Evolutionary conservation across 129 eudicot species (phyloP).

Genomic region (Flaveria robusta): DNA sequence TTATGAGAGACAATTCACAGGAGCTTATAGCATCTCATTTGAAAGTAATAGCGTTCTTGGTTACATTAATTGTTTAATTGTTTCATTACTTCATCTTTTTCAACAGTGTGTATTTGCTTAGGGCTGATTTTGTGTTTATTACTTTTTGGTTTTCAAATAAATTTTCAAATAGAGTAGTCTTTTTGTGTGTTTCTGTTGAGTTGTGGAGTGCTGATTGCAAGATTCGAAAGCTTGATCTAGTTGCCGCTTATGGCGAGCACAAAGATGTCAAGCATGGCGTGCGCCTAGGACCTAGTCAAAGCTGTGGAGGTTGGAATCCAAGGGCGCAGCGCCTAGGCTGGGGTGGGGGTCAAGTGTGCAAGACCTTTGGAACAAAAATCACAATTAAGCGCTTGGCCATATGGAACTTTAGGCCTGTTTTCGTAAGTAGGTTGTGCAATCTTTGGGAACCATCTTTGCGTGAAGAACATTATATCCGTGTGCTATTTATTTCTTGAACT

Average conservation of each 20-base stretch:
- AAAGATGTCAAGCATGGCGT: neutral
- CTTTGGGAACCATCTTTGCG: neutral
- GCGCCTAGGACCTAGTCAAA: neutral
- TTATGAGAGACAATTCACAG: too few relatives aligned
- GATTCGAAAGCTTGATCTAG: neutral
- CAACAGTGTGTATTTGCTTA: too few relatives aligned
- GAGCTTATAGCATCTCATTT: too few relatives aligned
- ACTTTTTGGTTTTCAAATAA: conserved; percentile 11
- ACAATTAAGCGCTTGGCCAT: neutral
- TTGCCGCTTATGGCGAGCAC: neutral
- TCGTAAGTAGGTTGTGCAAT: neutral
- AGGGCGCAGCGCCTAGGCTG: neutral
- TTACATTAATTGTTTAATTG: too few relatives aligned
- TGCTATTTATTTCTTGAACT: neutral
- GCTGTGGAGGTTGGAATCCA: neutral
- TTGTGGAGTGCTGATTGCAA: neutral
- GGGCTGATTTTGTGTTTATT: too few relatives aligned
- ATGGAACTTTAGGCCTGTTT: neutral
- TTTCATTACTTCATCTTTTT: too few relatives aligned
- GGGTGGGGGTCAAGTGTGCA: neutral
- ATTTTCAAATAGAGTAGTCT: conserved; percentile 17
- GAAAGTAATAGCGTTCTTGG: too few relatives aligned
- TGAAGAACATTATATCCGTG: neutral
- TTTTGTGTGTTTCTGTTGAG: conserved; percentile 7
- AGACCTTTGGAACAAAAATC: neutral